Conservation (phyloP, 2,329 filamentous ascomycete species). For the Aspergillus neoniger region DNA sequence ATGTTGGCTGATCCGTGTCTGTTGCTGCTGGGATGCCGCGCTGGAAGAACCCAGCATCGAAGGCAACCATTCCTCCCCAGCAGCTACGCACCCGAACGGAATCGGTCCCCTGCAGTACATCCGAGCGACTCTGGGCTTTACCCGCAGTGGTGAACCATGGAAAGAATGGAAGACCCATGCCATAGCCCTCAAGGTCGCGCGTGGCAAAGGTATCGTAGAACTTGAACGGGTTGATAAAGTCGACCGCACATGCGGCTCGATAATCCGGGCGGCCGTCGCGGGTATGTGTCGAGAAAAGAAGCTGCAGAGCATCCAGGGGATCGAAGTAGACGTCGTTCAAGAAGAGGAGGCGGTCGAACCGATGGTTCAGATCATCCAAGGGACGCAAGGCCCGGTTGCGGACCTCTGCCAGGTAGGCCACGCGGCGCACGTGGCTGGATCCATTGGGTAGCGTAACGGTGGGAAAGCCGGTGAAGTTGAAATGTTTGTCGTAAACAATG, state of each 20-base stretch:
- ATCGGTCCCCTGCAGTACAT: conserved; percentile 59
- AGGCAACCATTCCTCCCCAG: conserved; percentile 72
- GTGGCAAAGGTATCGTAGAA: conserved; percentile 77
- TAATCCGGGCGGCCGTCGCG: conserved; percentile 58
- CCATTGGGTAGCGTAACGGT: conserved; percentile 65
- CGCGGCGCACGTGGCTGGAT: conserved; percentile 63
- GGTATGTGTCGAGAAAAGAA: conserved; percentile 62
- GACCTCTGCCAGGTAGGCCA: conserved; percentile 70
- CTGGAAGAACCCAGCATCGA: conserved; percentile 50
- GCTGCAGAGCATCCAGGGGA: conserved; percentile 58
- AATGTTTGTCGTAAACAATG: conserved; percentile 61
- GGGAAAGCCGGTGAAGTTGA: conserved; percentile 58
- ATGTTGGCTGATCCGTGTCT: no score
- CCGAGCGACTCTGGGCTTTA: conserved; percentile 56
- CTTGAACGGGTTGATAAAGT: conserved; percentile 71
- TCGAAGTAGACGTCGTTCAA: conserved; percentile 68
- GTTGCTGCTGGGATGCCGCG: no score
- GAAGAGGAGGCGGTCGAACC: conserved; percentile 60
- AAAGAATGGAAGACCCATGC: conserved; percentile 68
- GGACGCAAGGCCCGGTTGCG: conserved; percentile 69
- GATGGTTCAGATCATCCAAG: conserved; percentile 51
- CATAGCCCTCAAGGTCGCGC: conserved; percentile 67
- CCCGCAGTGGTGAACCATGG: conserved; percentile 64
- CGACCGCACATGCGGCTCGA: conserved; percentile 69
- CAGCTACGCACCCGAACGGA: conserved; percentile 70